phyloP scores from a whole-genome alignment of 1,284 basidiomycete species.

The Microbotryum scabiosae region DNA sequence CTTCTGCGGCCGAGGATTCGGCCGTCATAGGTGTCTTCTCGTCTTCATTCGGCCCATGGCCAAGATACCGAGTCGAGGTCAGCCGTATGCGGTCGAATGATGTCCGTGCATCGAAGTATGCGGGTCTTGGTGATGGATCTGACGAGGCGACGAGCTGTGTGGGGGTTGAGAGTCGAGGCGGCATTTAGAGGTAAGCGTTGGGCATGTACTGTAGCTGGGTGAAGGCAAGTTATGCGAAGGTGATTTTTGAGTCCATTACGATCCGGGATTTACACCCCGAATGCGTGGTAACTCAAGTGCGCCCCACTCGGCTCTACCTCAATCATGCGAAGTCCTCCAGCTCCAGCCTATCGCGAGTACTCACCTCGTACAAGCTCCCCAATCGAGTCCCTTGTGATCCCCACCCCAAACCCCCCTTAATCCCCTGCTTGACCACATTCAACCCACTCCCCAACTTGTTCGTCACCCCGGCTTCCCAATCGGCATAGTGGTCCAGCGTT shows the following conservation, averaged over 20 bases:
- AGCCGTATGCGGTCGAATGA: slow-evolving; percentile 29
- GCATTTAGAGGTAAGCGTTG: neutral
- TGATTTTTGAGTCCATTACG: no score
- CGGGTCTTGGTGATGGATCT: slow-evolving; percentile 22
- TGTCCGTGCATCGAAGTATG: slow-evolving; percentile 28
- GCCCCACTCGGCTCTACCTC: no score
- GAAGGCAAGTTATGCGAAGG: no score
- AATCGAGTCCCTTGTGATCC: slow-evolving; percentile 15
- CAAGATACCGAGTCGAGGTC: slow-evolving; percentile 31
- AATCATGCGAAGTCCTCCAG: no score
- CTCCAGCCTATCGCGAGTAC: neutral
- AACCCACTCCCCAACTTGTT: slow-evolving; percentile 15
- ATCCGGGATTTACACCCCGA: no score
- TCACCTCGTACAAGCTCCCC: slow-evolving; percentile 28
- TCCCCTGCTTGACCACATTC: slow-evolving; percentile 14
- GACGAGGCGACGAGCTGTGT: slow-evolving; percentile 28
- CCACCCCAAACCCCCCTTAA: slow-evolving; percentile 17
- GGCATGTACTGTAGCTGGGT: neutral
- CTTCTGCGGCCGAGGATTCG: slow-evolving; percentile 2
- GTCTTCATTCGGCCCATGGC: slow-evolving; percentile 16
- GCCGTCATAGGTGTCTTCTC: neutral
- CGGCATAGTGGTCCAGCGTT: slow-evolving; percentile 26
- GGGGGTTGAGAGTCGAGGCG: neutral
- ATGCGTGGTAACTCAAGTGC: no score
- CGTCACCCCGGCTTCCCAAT: slow-evolving; percentile 26